Evolutionary conservation across 1,284 basidiomycete species (phyloP), one percentile per base, ranked within the genome.

Genomic region (Cutaneotrichosporon curvatum): DNA sequence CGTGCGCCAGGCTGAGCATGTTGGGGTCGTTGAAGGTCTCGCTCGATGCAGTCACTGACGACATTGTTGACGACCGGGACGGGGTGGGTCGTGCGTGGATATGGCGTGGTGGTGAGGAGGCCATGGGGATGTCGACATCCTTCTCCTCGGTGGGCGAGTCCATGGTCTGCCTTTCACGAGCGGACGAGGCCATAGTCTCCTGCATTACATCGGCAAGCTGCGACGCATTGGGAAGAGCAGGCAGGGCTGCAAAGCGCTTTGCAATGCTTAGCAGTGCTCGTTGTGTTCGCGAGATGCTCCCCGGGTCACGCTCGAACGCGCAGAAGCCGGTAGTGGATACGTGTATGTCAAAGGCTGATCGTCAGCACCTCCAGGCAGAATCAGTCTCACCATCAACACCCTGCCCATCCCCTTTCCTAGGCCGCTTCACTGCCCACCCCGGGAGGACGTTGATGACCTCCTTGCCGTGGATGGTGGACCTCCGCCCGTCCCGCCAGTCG

Each of bases 261-360:
- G 87, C 87, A 34, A 90, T 69, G 18, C 78, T 76, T 48, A 89
- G 75, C 57, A 90, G 85, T 0, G 84, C 80, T 12, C 78, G 76
- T 51, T 89, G 86, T 1, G 84, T 81, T 5, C 85, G 79, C 39
- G 81, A 83, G 1, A 80, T 78, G 43, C 76, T 74, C 43, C 82
- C 81, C 3, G 79, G 76, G 3, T 78, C 75, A 31, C 80, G 77
- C 37, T 81, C 74, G 42, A 76, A 79, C 15, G 80, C 76, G 0
- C 83, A 84, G 59, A 47, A 50, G 11, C 48, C 50, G 15, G 32
- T 25, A 6, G 37, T 39, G 9, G 45, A 43, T 22, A 47, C 42
- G 38, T 47, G 48, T 23, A 47, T 42, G 40, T 53, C 48, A 37
- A 50, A 51, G 14, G 54, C 48, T 45, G 42, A 14, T n/a, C 2